A percentile compares a stretch with the other conserved stretches of the same genome.
phyloP scores from a whole-genome alignment of 1,284 basidiomycete species.

The Ganoderma sp. region DNA sequence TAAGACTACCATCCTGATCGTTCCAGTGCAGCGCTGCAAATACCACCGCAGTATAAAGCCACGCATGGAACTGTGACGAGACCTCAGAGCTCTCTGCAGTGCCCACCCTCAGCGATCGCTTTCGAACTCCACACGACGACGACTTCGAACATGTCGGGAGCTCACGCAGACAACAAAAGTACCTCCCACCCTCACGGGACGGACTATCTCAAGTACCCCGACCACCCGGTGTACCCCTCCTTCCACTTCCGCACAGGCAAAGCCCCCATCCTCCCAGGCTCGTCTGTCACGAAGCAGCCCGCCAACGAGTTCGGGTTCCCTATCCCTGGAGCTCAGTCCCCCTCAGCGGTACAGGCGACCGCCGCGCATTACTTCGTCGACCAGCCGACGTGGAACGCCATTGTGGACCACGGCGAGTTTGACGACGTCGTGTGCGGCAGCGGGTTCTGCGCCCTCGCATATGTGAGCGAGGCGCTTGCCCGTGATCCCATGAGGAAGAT shows the following conservation, averaged over 20 bases:
- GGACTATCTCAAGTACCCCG: neutral
- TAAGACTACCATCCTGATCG: neutral
- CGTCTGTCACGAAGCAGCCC: neutral
- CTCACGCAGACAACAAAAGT: neutral
- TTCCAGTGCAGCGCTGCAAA: neutral
- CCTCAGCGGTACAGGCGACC: neutral
- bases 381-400: constrained; percentile 19
- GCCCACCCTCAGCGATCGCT: neutral
- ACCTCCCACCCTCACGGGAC: neutral
- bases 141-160: neutral
- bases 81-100: neutral
- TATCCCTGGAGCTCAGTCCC: neutral
- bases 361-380: constrained; percentile 22
- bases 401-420: constrained; percentile 24
- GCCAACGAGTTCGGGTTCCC: constrained; percentile 4
- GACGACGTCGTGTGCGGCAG: constrained; percentile 20
- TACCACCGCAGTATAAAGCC: neutral
- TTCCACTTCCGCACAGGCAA: constrained; percentile 4
- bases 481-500: constrained; percentile 33
- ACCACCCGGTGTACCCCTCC: constrained; percentile 4
- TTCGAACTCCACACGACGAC: neutral
- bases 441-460: constrained; percentile 35
- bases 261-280: neutral
- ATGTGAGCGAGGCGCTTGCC: constrained; percentile 32
- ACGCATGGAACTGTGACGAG: neutral